Percentiles rank a stretch among this genome's conserved stretches.
Conservation (phyloP, 1,139 yeast genomes). For the Lodderomyces theae region DNA sequence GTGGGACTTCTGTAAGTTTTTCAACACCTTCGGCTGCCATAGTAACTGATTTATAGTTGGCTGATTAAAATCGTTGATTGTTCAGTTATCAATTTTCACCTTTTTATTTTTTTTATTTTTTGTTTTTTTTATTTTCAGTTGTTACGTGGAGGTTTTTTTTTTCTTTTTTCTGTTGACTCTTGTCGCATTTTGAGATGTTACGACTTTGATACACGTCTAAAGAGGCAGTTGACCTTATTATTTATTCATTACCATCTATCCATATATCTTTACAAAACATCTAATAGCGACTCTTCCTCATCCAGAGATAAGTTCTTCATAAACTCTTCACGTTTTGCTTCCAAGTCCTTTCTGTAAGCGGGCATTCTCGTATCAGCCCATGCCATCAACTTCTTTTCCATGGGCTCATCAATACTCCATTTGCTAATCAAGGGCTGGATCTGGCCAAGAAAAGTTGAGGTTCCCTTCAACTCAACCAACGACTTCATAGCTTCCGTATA, state of each 20-base stretch:
- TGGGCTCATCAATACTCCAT: constrained; percentile 36
- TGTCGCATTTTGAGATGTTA: too few species aligned
- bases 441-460: constrained; percentile 28
- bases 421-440: constrained; percentile 32
- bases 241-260: constrained; percentile 1
- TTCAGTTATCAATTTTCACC: background rate
- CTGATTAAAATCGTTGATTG: background rate
- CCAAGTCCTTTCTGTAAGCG: constrained; percentile 24
- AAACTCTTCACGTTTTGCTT: constrained; percentile 26
- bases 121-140: background rate
- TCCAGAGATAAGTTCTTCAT: constrained; percentile 29
- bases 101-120: background rate
- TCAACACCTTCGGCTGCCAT: constrained; percentile 70
- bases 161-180: background rate
- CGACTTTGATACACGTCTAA: too few species aligned
- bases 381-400: constrained; percentile 22
- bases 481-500: constrained; percentile 27
- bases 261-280: constrained; percentile 22
- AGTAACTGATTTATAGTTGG: constrained; percentile 3
- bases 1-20: constrained; percentile 84
- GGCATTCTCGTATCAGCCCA: constrained; percentile 27
- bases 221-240: too few species aligned
- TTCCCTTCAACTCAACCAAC: constrained; percentile 31
- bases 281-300: constrained; percentile 35
- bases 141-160: constrained; percentile 5